Base-by-base conservation (phyloP, 805 yeast genomes). In the Metschnikowia kunwiensis region DNA sequence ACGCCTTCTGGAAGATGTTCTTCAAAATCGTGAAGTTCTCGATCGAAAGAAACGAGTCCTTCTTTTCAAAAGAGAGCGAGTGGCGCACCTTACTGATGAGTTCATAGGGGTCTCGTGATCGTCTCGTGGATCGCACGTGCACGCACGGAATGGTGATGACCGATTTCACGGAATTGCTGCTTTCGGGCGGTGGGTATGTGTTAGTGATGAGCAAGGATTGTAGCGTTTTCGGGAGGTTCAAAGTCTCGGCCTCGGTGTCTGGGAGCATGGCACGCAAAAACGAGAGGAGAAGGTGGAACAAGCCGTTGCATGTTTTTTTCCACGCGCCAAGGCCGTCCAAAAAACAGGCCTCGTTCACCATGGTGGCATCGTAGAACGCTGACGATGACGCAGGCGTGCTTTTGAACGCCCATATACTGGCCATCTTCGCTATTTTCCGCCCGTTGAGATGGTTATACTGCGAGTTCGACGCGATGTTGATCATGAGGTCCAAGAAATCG, bases 361-460 rank as follows among this genome's bases (percentile, higher is more conserved):
- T 27, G 9, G 68, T 66, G 1, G 73, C 70, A 38, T 64, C 65
- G 38, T 53, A 65, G 30, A 65, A 65, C 9, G 68, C 51, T 26
- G 61, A 57, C 2, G 27, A 19, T n/a, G 40, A 25, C n/a, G 17
- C 38, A 3, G 38, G 32, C 42, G 48, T 57, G 34, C 48, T 47
- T 30, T 46, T 53, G 51, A 88, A 88, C 0, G 95, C 97, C 96
- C 96, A 88, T 16, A 86, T 62, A 6, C 91, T 89, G 25, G 91
- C 82, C 78, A 88, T 74, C 47, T 84, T 80, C 9, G 93, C 72
- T 12, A 88, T 72, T 53, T 86, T 86, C 31, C 88, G 71, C 0
- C 93, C 94, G 51, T 85, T 78, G 69, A 88, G 63, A 51, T 82
- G 78, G 52, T 87, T 86, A 27, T 78, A 76, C 49, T 79, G 82